Percentiles rank a stretch among this genome's conserved stretches.
Evolutionary conservation across 768 basidiomycete genomes (phyloP).

Genomic region (Russula ochroleuca): DNA sequence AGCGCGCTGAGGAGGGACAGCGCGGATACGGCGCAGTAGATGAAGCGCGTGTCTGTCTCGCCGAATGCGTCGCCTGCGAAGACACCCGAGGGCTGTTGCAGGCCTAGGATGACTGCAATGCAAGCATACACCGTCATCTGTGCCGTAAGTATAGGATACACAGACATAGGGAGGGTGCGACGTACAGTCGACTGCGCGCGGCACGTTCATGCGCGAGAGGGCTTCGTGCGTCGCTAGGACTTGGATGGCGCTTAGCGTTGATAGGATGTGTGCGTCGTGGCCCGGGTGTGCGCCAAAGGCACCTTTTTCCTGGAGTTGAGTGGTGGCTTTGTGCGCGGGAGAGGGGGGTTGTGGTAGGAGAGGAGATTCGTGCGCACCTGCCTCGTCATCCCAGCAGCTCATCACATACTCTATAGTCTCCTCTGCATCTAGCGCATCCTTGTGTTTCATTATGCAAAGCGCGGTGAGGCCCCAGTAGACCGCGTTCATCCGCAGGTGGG

Average conservation of each 20-base stretch:
- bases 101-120: constrained; percentile 77
- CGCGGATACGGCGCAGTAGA: constrained; percentile 80
- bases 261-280: constrained; percentile 85
- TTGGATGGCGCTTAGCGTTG: constrained; percentile 90
- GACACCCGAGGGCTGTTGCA: constrained; percentile 81
- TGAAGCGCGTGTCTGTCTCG: constrained; percentile 90
- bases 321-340: background rate
- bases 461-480: constrained; percentile 96
- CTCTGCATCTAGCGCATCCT: constrained; percentile 74
- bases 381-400: constrained; percentile 92
- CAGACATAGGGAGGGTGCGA: constrained; percentile 17
- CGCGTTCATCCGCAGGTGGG: constrained; percentile 92
- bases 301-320: constrained; percentile 51
- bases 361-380: constrained; percentile 45
- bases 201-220: constrained; percentile 61
- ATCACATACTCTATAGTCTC: constrained; percentile 88
- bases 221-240: constrained; percentile 85
- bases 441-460: constrained; percentile 69
- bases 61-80: constrained; percentile 90
- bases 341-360: background rate
- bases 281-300: constrained; percentile 89
- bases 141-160: too few species aligned
- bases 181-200: constrained; percentile 72
- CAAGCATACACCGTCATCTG: background rate
- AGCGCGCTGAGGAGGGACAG: constrained; percentile 78